Evolutionary conservation across 768 basidiomycete species (phyloP).

Genomic region (Rhodotorula sphaerocarpa): DNA sequence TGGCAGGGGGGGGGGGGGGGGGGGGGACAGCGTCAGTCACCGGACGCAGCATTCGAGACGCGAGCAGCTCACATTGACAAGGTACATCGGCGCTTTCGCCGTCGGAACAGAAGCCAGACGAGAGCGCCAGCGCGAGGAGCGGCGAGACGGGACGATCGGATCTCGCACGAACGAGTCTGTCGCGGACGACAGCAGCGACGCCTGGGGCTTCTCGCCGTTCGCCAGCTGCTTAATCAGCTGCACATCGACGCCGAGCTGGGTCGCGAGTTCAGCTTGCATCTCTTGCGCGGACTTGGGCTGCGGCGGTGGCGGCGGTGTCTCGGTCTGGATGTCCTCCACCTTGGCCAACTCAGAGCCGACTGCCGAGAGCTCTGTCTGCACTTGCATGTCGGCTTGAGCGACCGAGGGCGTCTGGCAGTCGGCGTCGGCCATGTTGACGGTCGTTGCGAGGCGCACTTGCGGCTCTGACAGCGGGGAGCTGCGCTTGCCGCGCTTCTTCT

Average conservation of each 20-base stretch:
- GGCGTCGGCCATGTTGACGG: constrained; percentile 17
- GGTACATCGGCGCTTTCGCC: constrained; percentile 5
- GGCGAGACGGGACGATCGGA: not conserved
- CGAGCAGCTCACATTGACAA: constrained; percentile 19
- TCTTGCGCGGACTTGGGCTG: not conserved
- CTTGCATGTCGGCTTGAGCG: not conserved
- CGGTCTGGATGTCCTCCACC: constrained; percentile 8
- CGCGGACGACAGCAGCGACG: not conserved
- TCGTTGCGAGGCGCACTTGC: constrained; percentile 10
- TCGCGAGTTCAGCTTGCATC: constrained; percentile 22
- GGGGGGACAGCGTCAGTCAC: too few species aligned
- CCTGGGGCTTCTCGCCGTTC: constrained; percentile 10
- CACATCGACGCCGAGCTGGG: constrained; percentile 21
- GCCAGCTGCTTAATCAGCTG: constrained; percentile 15
- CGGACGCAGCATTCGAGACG: not conserved
- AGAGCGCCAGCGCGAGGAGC: constrained; percentile 4
- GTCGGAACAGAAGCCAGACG: constrained; percentile 3
- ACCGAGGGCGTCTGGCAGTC: constrained; percentile 20
- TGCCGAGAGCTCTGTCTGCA: constrained; percentile 23
- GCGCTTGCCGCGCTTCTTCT: constrained; percentile 30
- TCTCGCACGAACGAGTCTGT: too few species aligned
- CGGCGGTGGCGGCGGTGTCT: constrained; percentile 2
- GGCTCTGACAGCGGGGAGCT: not conserved
- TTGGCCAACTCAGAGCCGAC: constrained; percentile 17
- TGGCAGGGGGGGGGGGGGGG: not conserved